phyloP scores from a whole-genome alignment of 345 rosid genomes.

The Conringia planisiliqua region DNA sequence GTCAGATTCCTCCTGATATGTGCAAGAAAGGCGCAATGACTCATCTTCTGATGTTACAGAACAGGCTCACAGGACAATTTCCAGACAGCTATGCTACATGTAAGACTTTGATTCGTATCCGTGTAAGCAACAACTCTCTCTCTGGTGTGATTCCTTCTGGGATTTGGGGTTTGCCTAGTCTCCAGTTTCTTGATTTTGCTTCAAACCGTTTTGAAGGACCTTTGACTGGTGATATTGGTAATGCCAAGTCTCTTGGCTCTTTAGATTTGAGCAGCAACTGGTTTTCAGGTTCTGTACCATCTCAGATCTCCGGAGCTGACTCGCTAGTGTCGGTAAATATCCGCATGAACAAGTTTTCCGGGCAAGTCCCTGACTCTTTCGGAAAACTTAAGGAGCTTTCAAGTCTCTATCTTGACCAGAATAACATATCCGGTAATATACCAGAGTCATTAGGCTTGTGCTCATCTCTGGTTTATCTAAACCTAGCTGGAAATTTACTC shows the following conservation, averaged over 20 bases:
- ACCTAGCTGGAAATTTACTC: slow-evolving; percentile 57
- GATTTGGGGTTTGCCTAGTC: slow-evolving; percentile 75
- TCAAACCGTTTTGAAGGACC: slow-evolving; percentile 62
- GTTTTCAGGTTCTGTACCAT: slow-evolving; percentile 63
- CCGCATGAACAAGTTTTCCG: slow-evolving; percentile 52
- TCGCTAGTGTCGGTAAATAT: slow-evolving; percentile 52
- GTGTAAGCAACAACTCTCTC: slow-evolving; percentile 63
- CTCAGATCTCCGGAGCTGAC: slow-evolving; percentile 48
- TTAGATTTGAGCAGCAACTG: slow-evolving; percentile 46
- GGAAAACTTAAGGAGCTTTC: slow-evolving; percentile 53
- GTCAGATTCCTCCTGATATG: slow-evolving; percentile 74
- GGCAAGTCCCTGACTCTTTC: slow-evolving; percentile 48
- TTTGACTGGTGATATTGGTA: slow-evolving; percentile 46
- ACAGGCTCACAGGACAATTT: slow-evolving; percentile 58
- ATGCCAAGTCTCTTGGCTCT: slow-evolving; percentile 56
- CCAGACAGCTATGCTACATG: slow-evolving; percentile 61
- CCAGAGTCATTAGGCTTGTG: slow-evolving; percentile 64
- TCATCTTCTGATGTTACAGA: slow-evolving; percentile 57
- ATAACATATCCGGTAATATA: slow-evolving; percentile 53
- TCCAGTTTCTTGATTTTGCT: slow-evolving; percentile 53
- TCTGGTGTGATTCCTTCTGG: slow-evolving; percentile 58
- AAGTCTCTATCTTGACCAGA: slow-evolving; percentile 45
- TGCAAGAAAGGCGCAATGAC: slow-evolving; percentile 66
- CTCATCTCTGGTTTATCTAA: slow-evolving; percentile 43
- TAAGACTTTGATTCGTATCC: slow-evolving; percentile 51